Conservation (phyloP, 129 eudicot species). For the Solidago caesia region DNA sequence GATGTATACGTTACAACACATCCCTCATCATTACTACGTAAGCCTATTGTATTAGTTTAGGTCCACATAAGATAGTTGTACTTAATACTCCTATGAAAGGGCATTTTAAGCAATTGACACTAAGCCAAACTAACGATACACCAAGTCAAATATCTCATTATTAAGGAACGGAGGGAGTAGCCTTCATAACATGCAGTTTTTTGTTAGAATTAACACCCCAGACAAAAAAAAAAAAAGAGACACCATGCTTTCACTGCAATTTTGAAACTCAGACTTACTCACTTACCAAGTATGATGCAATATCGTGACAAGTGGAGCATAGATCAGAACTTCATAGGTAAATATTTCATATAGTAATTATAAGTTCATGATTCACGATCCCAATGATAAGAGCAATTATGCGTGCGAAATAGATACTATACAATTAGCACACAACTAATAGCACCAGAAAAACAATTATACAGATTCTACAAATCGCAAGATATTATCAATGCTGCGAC, state of each 20-base stretch:
- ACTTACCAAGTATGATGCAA: not conserved
- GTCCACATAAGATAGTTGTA: not conserved
- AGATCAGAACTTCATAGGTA: not conserved
- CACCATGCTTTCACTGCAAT: constrained; percentile 2
- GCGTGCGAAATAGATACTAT: not conserved
- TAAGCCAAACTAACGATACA: not conserved
- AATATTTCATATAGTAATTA: not conserved
- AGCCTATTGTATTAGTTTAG: not conserved
- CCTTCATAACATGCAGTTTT: not conserved
- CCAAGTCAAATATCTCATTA: not conserved
- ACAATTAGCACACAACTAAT: not conserved
- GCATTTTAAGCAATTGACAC: not conserved
- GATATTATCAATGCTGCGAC: not conserved
- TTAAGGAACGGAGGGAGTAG: not conserved
- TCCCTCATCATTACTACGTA: not conserved
- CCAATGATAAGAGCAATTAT: not conserved
- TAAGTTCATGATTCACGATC: not conserved
- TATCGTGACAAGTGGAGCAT: not conserved
- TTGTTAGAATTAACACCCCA: not conserved
- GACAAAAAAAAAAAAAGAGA: not conserved
- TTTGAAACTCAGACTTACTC: not conserved
- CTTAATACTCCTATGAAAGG: not conserved
- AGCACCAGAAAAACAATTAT: not conserved
- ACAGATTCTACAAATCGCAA: not conserved
- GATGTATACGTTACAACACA: not conserved